phyloP scores from a whole-genome alignment of 139 green algal genomes.

The Ulvella scutata region DNA sequence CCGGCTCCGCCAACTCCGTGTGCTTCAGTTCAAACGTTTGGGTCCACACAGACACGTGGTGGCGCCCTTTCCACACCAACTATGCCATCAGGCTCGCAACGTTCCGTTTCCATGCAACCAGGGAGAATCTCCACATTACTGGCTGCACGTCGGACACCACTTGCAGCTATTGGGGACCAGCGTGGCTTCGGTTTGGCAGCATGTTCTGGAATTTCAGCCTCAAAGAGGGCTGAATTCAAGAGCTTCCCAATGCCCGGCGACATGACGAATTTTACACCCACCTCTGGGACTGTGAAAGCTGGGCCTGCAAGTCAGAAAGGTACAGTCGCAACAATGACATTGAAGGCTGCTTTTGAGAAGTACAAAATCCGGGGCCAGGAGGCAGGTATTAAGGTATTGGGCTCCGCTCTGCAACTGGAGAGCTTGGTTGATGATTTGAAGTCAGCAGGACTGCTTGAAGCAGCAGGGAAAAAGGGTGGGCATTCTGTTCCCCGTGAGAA shows the following conservation, averaged over 20 bases:
- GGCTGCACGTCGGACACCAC: no score
- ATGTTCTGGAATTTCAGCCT: no score
- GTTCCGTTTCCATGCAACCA: no score
- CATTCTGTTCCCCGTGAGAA: not conserved
- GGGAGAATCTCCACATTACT: no score
- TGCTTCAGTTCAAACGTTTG: no score
- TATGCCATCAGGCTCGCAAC: no score
- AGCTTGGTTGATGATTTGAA: not conserved
- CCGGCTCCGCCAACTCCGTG: no score
- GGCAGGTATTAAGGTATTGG: not conserved
- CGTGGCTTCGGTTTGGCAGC: no score
- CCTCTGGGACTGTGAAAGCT: not conserved
- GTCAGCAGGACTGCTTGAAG: not conserved
- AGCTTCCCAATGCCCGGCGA: not conserved
- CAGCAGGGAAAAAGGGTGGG: not conserved
- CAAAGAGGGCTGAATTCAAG: not conserved
- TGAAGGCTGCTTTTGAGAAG: not conserved
- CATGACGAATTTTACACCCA: not conserved
- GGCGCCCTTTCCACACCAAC: no score
- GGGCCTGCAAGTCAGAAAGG: not conserved
- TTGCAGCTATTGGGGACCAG: no score
- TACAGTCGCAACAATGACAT: not conserved
- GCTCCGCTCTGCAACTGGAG: not conserved
- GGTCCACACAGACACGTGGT: no score
- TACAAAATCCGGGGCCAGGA: not conserved